Base-by-base conservation (phyloP, 2,329 filamentous ascomycete genomes). In the Pseudocercospora fijiensis region DNA sequence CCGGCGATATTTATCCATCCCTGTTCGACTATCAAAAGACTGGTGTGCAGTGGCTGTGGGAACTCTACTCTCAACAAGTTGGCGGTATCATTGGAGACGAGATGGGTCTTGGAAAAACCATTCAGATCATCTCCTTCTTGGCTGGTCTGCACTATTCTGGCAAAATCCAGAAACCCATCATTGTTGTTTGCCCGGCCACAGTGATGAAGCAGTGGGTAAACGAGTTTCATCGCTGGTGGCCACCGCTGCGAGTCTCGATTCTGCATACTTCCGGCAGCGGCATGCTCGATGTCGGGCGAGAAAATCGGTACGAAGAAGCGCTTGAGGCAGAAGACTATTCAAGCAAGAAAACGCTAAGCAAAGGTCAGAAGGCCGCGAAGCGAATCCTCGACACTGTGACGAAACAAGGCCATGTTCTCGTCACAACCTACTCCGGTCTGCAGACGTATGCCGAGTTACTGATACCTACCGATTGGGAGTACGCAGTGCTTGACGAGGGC, bases 161-260 rank as follows among this genome's bases (percentile, higher is more conserved):
- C 70, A 90, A 88, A 72, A 84, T 98, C 22, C 86, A 85, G 22
- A 91, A 91, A 64, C 95, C 95, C 0, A 88, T 96, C 49, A 91
- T 99, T 64, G 86, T 99, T 7, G 92, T 99, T 3, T 93, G 92
- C 57, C 95, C 95, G 1, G 94, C 94, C 3, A 99, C 95, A 0
- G 90, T 99, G 24, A 88, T 99, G 80, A 90, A 92, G 65, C 95
- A 99, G 76, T 99, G 95, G 95, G 95, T 97, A 11, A 96, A 96
- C 68, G 95, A 99, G 74, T 98, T 99, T 71, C 96, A 99, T 78
- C 88, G 89, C 11, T 99, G 96, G 96, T 99, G 96, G 96, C 95
- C 95, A n/a, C 89, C 95, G n/a, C 82, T 99, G 30, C 86, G 96
- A 47, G 95, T 99, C 4, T 96, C 93, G 0, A 98, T 99, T 66